Base-by-base conservation (phyloP, 441 rosid species). In the Kokia cookei region DNA sequence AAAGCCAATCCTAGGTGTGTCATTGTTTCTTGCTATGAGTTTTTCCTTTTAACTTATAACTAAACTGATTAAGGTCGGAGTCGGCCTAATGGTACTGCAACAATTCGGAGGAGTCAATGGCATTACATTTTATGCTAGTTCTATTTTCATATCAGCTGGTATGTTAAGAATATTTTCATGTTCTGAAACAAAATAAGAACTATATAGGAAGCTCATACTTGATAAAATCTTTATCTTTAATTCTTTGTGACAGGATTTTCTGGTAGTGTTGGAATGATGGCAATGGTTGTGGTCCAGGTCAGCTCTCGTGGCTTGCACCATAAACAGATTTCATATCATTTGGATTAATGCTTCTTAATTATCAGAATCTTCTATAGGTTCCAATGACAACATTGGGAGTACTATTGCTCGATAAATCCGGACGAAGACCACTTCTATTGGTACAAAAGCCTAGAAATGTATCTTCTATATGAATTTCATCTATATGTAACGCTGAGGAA, bases 241-340 rank as follows among this genome's bases (percentile, higher is more conserved):
- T 59, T 60, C 45, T 57, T 4, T 43, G 40, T 79, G 65, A 11
- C 80, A 93, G 94, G 96, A 37, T 85, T 93, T 75, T 86, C 96
- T 2, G 84, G 88, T 22, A 87, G 83, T 11, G 69, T 82, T 15
- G 96, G 94, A 75, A 87, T 83, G 70, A 86, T 88, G 13, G 90
- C 91, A 14, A 86, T 89, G 93, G 96, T 84, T 62, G 62, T 80
- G 19, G 91, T 91, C 62, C 92, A 93, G 90, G 98, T 91, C 13
- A 57, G 70, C 59, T 62, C 66, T 55, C 60, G 15, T 61, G 42
- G 65, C 66, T 71, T 73, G 24, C 6, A 51, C 59, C 48, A 14
- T 1, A n/a, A 57, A 32, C 32, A 15, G 29, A 22, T 37, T 2
- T 32, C 58, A 11, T n/a, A 26, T n/a, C 22, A 45, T 51, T 80